Evolutionary conservation across 352 stramenopile species (phyloP).

Genomic region (Globisporangium barbulae): DNA sequence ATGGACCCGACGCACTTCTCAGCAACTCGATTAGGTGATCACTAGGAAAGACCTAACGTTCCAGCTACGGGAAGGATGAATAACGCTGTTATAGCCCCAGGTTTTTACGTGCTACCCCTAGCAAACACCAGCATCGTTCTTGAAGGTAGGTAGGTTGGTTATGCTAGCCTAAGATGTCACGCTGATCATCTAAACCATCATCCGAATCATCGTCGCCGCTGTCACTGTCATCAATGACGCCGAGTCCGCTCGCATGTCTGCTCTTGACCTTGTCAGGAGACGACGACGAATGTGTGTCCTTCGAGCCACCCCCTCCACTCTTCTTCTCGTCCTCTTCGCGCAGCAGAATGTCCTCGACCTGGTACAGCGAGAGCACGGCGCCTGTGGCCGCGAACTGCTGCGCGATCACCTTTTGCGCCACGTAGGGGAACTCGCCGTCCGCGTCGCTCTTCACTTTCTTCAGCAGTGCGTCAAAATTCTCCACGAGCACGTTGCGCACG

Average conservation of each 20-base stretch:
- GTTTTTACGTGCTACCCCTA: too few species aligned
- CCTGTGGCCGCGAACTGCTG: conserved; percentile 38
- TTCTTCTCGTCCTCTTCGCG: conserved; percentile 45
- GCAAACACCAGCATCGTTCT: too few species aligned
- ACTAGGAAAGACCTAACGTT: background rate
- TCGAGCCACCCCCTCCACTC: background rate
- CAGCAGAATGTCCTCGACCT: conserved; percentile 45
- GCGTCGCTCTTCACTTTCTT: conserved; percentile 40
- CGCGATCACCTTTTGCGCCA: conserved; percentile 38
- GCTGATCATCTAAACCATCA: conserved; percentile 20
- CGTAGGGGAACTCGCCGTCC: conserved; percentile 48
- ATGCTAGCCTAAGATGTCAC: conserved; percentile 35
- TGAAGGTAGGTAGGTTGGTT: background rate
- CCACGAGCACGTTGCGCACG: conserved; percentile 47
- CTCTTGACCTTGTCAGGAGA: conserved; percentile 5
- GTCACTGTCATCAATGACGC: conserved; percentile 13
- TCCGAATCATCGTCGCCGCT: conserved; percentile 25
- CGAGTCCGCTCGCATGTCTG: background rate
- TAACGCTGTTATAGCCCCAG: background rate
- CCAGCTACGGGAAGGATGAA: background rate
- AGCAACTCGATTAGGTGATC: background rate
- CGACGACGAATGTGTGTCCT: conserved; percentile 6
- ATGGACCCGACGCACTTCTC: conserved; percentile 25
- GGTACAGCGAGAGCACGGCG: conserved; percentile 35
- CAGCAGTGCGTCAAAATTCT: conserved; percentile 42